Evolutionary conservation across 305 asterid species (phyloP).

Genomic region (Galium porrigens): DNA sequence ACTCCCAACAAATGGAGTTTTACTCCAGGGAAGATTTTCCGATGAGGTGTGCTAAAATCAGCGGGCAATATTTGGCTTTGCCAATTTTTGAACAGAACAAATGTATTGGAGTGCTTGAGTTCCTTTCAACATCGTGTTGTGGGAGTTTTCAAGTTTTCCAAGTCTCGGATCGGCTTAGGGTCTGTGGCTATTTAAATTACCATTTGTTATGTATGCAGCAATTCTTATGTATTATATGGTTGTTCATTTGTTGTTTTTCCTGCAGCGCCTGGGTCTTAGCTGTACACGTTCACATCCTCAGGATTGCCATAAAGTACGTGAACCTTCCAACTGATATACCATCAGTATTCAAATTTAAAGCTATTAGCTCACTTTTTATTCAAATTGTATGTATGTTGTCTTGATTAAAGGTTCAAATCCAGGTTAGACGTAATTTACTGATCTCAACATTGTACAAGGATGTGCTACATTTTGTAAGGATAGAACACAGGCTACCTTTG

Average conservation of each 20-base stretch:
- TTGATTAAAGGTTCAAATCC: background rate
- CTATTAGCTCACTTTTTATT: background rate
- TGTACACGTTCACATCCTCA: background rate
- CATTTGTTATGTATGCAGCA: background rate
- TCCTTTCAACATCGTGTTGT: background rate
- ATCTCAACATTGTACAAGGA: background rate
- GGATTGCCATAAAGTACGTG: background rate
- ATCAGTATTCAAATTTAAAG: too few species aligned
- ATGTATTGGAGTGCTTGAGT: background rate
- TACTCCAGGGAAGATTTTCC: slow-evolving; percentile 21
- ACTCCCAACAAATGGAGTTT: slow-evolving; percentile 2
- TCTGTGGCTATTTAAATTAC: background rate
- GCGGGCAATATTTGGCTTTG: slow-evolving; percentile 2
- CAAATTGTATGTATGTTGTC: background rate
- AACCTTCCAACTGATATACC: too few species aligned
- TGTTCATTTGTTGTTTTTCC: background rate
- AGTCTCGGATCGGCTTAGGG: background rate
- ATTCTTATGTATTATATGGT: background rate
- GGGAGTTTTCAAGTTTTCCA: background rate
- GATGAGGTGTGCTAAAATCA: slow-evolving; percentile 9
- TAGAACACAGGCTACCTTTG: background rate
- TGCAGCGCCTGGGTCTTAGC: background rate
- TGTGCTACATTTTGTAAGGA: background rate
- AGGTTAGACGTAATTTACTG: too few species aligned
- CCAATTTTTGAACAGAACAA: background rate